phyloP scores from a whole-genome alignment of 768 basidiomycete genomes.

The Saitozyma podzolica region DNA sequence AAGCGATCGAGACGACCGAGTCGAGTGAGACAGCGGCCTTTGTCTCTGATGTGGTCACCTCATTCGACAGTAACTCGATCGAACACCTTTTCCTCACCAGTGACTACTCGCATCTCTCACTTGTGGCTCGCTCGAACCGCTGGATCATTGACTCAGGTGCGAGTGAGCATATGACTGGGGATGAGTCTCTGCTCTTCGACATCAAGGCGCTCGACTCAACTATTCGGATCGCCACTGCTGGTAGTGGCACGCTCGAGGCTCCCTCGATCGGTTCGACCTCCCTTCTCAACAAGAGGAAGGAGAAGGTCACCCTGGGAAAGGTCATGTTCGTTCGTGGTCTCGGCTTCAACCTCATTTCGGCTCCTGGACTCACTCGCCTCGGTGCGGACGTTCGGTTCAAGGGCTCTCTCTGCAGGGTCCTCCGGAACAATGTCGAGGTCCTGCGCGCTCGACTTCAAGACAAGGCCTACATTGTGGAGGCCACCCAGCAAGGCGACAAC shows the following conservation, averaged over 20 bases:
- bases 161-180: conserved; percentile 5
- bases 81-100: too few species aligned
- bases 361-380: neutral
- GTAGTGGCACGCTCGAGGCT: neutral
- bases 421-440: conserved; percentile 1
- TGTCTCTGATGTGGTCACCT: conserved; percentile 1
- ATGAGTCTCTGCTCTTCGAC: conserved; percentile 2
- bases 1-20: neutral
- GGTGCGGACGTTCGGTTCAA: conserved; percentile 10
- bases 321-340: conserved; percentile 8
- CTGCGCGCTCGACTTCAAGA: conserved; percentile 5
- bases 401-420: conserved; percentile 2
- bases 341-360: conserved; percentile 11
- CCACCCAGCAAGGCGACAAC: neutral
- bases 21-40: neutral
- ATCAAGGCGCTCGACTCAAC: conserved; percentile 4
- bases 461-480: conserved; percentile 5
- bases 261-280: conserved; percentile 2
- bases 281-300: conserved; percentile 3
- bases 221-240: conserved; percentile 5
- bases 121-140: neutral
- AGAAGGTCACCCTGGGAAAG: neutral
- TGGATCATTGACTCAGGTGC: conserved; percentile 11
- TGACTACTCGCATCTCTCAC: too few species aligned
- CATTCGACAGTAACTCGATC: conserved; percentile 7